Conservation (phyloP, 208 protist genomes). For the Leishmania tarentolae region DNA sequence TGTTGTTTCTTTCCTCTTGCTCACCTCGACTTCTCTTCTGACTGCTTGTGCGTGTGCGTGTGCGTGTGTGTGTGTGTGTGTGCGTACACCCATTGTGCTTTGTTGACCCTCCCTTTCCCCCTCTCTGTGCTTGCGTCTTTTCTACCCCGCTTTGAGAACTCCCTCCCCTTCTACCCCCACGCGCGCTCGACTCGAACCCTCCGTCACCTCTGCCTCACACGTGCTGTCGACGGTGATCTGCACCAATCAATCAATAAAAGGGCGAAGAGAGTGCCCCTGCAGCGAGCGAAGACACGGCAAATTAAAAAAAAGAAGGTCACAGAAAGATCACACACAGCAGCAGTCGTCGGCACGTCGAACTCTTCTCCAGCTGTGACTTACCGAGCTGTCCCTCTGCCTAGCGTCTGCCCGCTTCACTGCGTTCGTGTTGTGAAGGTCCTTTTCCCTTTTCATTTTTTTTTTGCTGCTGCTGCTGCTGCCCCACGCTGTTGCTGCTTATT, state of each 20-base stretch:
- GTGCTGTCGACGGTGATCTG: no score
- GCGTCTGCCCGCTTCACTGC: constrained; percentile 1
- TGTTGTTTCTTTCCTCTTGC: background rate
- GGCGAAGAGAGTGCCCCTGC: background rate
- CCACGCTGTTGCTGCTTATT: background rate
- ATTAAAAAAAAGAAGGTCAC: background rate
- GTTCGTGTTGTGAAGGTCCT: background rate
- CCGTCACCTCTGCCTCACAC: no score
- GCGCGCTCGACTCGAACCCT: background rate
- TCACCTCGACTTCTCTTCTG: background rate
- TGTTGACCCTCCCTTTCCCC: background rate
- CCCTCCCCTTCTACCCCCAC: background rate
- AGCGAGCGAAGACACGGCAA: background rate
- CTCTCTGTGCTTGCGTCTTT: constrained; percentile 15
- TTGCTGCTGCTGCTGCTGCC: background rate
- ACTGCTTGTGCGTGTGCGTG: background rate
- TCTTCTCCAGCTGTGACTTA: background rate
- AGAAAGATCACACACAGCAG: background rate
- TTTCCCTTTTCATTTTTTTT: constrained; percentile 8
- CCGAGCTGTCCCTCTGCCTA: background rate
- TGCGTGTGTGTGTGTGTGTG: constrained; percentile 18
- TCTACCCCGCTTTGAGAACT: background rate
- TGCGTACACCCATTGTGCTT: background rate
- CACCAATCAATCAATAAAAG: background rate
- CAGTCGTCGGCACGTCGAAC: background rate